phyloP scores from a whole-genome alignment of 108 stramenopile genomes.

The Nannochloropsis salina region DNA sequence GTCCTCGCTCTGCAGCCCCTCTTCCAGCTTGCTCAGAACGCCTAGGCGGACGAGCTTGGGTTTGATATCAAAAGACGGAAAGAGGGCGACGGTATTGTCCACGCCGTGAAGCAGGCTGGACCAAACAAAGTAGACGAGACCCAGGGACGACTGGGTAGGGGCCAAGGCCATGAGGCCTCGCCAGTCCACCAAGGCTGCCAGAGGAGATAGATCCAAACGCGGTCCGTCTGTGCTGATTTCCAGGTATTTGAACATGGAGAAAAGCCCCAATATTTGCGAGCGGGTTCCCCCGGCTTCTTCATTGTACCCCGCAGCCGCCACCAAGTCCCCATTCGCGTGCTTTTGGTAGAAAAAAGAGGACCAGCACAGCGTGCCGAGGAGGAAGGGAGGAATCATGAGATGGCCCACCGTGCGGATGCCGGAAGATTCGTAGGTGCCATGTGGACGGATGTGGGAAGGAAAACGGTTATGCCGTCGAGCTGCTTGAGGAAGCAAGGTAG shows the following conservation, averaged over 20 bases:
- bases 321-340: not conserved
- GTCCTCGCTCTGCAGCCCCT: not conserved
- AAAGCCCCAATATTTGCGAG: not conserved
- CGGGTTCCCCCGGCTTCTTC: not conserved
- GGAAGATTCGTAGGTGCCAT: not conserved
- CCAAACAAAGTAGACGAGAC: not conserved
- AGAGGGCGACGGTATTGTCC: not conserved
- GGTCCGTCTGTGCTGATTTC: slow-evolving; percentile 2
- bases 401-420: not conserved
- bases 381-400: not conserved
- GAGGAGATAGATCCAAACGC: slow-evolving; percentile 15
- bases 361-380: not conserved
- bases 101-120: not conserved
- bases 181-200: not conserved
- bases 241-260: not conserved
- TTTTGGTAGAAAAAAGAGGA: not conserved
- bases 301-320: not conserved
- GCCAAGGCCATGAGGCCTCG: not conserved
- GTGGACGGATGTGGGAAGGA: not conserved
- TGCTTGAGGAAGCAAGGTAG: too few species aligned
- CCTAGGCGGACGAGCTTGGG: not conserved
- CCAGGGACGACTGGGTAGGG: not conserved
- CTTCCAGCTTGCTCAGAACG: slow-evolving; percentile 16
- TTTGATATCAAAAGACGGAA: not conserved
- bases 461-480: not conserved